Evolutionary conservation across 352 stramenopile genomes (phyloP).

Genomic region (Phytophthora pisi): DNA sequence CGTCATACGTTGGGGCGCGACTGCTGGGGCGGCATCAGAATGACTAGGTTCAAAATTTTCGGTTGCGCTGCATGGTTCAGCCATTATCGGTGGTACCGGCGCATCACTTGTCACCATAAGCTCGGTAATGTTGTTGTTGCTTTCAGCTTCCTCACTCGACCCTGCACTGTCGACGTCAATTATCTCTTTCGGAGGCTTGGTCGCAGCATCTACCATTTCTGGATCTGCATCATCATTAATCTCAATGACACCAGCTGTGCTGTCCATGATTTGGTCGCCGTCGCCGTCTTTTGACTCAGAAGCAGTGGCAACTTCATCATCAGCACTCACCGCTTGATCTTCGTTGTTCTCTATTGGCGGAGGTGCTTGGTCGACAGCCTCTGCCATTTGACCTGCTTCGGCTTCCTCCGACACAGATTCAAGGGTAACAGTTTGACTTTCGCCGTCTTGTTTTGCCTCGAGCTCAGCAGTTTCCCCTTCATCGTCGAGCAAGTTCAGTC

Average conservation of each 20-base stretch:
- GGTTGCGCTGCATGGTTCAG: not conserved
- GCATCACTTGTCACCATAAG: not conserved
- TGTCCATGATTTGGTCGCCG: not conserved
- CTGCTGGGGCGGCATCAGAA: slow-evolving; percentile 6
- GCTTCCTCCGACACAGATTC: not conserved
- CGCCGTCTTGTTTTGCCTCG: slow-evolving; percentile 1
- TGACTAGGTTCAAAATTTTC: slow-evolving; percentile 15
- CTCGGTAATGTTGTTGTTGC: not conserved
- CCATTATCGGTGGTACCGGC: not conserved
- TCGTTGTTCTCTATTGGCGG: not conserved
- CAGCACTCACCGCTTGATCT: slow-evolving; percentile 8
- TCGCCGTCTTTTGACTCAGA: not conserved
- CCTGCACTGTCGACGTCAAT: slow-evolving; percentile 26
- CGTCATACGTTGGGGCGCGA: slow-evolving; percentile 1
- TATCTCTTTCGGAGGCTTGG: slow-evolving; percentile 13
- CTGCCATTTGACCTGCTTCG: not conserved
- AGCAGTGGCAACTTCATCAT: slow-evolving; percentile 1
- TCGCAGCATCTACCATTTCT: not conserved
- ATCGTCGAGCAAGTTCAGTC: not conserved
- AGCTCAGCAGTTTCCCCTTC: not conserved
- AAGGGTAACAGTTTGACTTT: slow-evolving; percentile 5
- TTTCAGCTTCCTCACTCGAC: slow-evolving; percentile 8
- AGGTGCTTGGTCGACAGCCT: not conserved
- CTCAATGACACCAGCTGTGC: not conserved
- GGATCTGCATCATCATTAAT: not conserved